Evolutionary conservation across 2,329 filamentous ascomycete genomes (phyloP).

Genomic region (Pseudogymnoascus sp.): DNA sequence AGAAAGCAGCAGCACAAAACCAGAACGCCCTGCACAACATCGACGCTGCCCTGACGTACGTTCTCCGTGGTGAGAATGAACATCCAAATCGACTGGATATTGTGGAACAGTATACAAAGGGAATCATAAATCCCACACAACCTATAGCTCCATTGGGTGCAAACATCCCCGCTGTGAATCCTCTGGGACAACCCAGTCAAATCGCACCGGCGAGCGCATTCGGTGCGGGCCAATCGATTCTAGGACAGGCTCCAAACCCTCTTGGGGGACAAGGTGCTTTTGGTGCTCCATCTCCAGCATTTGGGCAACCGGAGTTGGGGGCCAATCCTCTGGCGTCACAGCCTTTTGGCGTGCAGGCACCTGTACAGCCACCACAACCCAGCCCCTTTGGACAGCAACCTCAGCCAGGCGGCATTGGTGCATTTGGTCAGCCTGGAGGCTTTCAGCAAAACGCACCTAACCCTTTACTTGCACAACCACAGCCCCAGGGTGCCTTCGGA

Average conservation of each 20-base stretch:
- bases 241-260: conserved; percentile 29
- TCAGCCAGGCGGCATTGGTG: conserved; percentile 21
- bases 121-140: conserved; percentile 21
- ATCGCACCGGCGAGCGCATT: conserved; percentile 28
- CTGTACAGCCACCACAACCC: conserved; percentile 27
- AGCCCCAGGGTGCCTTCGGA: not conserved
- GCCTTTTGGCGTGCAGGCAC: conserved; percentile 9
- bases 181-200: conserved; percentile 27
- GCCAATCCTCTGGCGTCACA: conserved; percentile 11
- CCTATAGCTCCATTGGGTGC: not conserved
- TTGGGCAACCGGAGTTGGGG: conserved; percentile 1
- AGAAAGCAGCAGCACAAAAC: conserved; percentile 63
- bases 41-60: conserved; percentile 63
- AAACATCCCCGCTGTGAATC: conserved; percentile 16
- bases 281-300: conserved; percentile 19
- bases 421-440: conserved; percentile 14
- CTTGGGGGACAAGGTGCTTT: conserved; percentile 27
- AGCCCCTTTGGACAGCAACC: conserved; percentile 39
- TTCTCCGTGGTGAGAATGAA: conserved; percentile 57
- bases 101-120: conserved; percentile 39
- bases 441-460: conserved; percentile 31
- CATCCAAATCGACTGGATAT: conserved; percentile 71
- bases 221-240: conserved; percentile 31
- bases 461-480: conserved; percentile 19
- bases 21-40: conserved; percentile 62